Percentiles rank a stretch among this genome's conserved stretches.
Evolutionary conservation across 768 basidiomycete genomes (phyloP).

Genomic region (Naematelia aurantialba): DNA sequence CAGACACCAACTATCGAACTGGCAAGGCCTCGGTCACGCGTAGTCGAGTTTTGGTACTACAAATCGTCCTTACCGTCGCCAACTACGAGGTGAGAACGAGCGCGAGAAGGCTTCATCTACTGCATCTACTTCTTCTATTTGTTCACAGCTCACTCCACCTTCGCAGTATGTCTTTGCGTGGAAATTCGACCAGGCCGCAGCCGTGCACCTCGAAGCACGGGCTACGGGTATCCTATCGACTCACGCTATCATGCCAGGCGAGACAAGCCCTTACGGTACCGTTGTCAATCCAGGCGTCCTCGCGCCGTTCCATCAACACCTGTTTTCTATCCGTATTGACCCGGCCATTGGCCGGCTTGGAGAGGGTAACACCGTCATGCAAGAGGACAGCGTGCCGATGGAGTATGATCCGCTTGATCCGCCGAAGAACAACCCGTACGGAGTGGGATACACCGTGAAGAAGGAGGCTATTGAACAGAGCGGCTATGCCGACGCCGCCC

Average conservation of each 20-base stretch:
- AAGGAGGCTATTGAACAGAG: conserved; percentile 24
- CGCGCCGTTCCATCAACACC: conserved; percentile 36
- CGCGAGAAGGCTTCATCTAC: too few relatives aligned
- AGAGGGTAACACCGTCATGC: conserved; percentile 31
- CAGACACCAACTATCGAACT: conserved; percentile 46
- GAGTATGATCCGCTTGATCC: conserved; percentile 12
- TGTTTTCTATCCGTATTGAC: conserved; percentile 40
- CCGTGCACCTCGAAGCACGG: conserved; percentile 40
- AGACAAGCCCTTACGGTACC: conserved; percentile 36
- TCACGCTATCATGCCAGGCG: conserved; percentile 31
- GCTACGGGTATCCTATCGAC: conserved; percentile 47
- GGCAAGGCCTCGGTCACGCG: conserved; percentile 33
- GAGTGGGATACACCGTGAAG: conserved; percentile 32
- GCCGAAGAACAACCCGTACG: conserved; percentile 18
- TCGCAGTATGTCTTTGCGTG: conserved; percentile 18
- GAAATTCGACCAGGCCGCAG: conserved; percentile 40
- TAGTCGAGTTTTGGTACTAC: conserved; percentile 40
- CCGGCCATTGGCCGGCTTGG: conserved; percentile 34
- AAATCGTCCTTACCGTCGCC: conserved; percentile 43
- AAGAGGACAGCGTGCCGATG: conserved; percentile 36
- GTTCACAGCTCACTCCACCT: conserved; percentile 3
- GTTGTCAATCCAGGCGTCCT: conserved; percentile 38
- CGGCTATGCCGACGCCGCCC: conserved; percentile 39
- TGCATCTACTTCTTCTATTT: too few relatives aligned
- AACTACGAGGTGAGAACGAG: conserved; percentile 45